A percentile compares a stretch with the other conserved stretches of the same genome.
Evolutionary conservation across 805 yeast genomes (phyloP).

Genomic region (Naumovozyma dairenensis): DNA sequence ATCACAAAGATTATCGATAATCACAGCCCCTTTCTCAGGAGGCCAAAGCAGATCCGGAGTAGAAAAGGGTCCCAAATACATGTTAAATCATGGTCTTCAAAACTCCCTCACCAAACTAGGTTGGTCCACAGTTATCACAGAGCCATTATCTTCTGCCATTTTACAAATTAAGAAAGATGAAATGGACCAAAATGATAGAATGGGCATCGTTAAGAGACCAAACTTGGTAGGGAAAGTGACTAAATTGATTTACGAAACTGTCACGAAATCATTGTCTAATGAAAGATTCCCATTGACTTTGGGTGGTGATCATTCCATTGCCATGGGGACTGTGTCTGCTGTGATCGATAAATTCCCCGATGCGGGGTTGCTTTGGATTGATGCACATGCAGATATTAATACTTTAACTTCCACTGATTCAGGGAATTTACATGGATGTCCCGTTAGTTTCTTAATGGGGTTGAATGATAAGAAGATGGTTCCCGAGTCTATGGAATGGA

Average conservation of each 20-base stretch:
- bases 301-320: conserved; percentile 97
- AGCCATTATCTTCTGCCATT: conserved; percentile 45
- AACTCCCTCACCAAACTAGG: conserved; percentile 56
- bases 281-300: conserved; percentile 65
- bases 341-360: conserved; percentile 72
- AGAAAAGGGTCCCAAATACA: conserved; percentile 82
- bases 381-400: conserved; percentile 96
- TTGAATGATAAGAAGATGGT: conserved; percentile 38
- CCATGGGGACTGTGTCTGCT: conserved; percentile 86
- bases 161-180: conserved; percentile 34
- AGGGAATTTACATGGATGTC: conserved; percentile 95
- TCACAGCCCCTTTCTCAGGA: conserved; percentile 89
- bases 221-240: conserved; percentile 68
- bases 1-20: conserved; percentile 44
- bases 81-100: conserved; percentile 63
- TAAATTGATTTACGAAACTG: conserved; percentile 51
- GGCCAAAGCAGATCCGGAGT: conserved; percentile 95
- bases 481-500: conserved; percentile 76
- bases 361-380: conserved; percentile 89
- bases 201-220: conserved; percentile 58
- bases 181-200: conserved; percentile 40
- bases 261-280: conserved; percentile 38
- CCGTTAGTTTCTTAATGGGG: conserved; percentile 85
- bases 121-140: conserved; percentile 49
- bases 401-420: conserved; percentile 73